These are phyloP conservation scores for Poronia punctata DNA, from an alignment of 495 filamentous ascomycete species.

Conservation along the genomic window DNA sequence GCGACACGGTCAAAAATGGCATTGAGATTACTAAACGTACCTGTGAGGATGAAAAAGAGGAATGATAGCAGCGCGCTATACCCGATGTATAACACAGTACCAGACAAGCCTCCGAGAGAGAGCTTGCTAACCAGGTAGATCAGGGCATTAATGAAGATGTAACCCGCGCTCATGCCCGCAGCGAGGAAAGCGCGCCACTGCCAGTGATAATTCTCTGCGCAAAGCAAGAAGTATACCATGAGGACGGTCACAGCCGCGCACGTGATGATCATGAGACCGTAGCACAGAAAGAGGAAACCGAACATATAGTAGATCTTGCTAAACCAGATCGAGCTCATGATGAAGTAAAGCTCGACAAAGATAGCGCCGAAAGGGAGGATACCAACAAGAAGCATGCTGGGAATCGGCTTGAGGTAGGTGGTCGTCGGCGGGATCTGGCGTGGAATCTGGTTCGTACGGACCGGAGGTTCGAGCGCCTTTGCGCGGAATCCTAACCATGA, in stretches of 20 bases:
- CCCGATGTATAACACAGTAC: conserved; percentile 85
- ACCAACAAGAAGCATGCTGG: conserved; percentile 82
- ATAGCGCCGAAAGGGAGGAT: conserved; percentile 92
- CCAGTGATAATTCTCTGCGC: conserved; percentile 97
- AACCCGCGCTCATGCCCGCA: conserved; percentile 78
- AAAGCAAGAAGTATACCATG: conserved; percentile 90
- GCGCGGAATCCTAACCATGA: conserved; percentile 85
- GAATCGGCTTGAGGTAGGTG: conserved; percentile 75
- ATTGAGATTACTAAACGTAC: too few relatives aligned
- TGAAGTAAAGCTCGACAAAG: conserved; percentile 96
- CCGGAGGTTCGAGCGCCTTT: conserved; percentile 62
- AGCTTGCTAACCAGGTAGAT: conserved; percentile 84
- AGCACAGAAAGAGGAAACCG: conserved; percentile 95
- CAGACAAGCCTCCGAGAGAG: conserved; percentile 74
- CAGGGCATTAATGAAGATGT: conserved; percentile 83
- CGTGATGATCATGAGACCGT: conserved; percentile 94
- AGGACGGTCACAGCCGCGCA: conserved; percentile 86
- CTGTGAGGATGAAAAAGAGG: conserved; percentile 86
- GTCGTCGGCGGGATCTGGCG: conserved; percentile 83
- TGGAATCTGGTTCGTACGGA: conserved; percentile 95
- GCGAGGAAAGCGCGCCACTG: conserved; percentile 91
- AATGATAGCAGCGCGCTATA: conserved; percentile 87
- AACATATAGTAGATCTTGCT: conserved; percentile 99
- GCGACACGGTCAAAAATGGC: too few relatives aligned
- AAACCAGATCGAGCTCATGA: conserved; percentile 97